Conservation (phyloP, 2,329 filamentous ascomycete genomes). For the Septoria petroselini region DNA sequence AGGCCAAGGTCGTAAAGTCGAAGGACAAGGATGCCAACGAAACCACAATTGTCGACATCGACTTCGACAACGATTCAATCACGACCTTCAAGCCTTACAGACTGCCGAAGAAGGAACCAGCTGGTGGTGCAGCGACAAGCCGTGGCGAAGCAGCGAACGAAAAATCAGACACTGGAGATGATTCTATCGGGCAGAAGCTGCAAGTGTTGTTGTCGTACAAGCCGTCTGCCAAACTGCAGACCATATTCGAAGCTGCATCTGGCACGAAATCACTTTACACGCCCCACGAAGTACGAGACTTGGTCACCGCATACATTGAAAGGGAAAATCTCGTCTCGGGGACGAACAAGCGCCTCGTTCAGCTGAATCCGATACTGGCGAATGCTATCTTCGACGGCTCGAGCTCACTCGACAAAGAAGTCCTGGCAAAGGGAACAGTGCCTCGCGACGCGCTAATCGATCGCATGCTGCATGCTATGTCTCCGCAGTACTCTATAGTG, state of each 20-base stretch:
- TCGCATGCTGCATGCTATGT: conserved; percentile 55
- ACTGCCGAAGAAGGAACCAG: conserved; percentile 56
- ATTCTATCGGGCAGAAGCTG: conserved; percentile 48
- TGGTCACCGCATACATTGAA: conserved; percentile 58
- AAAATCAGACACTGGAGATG: conserved; percentile 39
- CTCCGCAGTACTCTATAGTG: conserved; percentile 58
- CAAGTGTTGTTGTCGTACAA: conserved; percentile 55
- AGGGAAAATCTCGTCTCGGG: conserved; percentile 55
- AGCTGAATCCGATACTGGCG: conserved; percentile 60
- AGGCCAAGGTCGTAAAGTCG: conserved; percentile 59
- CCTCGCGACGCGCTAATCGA: conserved; percentile 60
- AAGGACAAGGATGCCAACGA: conserved; percentile 65
- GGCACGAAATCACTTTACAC: conserved; percentile 54
- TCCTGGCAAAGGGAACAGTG: conserved; percentile 56
- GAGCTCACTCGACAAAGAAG: conserved; percentile 54
- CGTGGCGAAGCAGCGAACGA: conserved; percentile 39
- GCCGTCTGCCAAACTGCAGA: conserved; percentile 56
- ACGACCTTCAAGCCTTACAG: conserved; percentile 60
- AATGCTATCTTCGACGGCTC: conserved; percentile 58
- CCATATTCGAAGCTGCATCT: conserved; percentile 52
- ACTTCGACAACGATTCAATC: conserved; percentile 58
- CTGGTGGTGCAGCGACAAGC: conserved; percentile 40
- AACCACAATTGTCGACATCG: conserved; percentile 61
- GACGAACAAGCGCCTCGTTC: conserved; percentile 61
- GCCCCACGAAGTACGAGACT: conserved; percentile 56